Conservation (phyloP, 2,329 filamentous ascomycete genomes). For the Sporothrix sp. region DNA sequence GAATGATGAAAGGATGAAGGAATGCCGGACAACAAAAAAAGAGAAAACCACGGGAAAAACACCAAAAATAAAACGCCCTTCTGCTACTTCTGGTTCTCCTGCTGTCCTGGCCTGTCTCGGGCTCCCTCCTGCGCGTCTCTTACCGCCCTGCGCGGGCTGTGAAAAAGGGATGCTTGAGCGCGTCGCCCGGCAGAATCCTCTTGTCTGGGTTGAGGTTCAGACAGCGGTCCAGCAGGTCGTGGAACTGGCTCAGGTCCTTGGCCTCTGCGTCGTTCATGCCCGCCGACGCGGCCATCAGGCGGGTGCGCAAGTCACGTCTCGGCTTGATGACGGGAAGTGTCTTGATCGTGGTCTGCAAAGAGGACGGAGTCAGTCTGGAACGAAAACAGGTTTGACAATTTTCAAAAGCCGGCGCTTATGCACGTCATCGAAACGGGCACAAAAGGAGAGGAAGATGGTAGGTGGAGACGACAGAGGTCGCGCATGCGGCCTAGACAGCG, state of each 20-base stretch:
- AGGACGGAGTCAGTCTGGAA: too few species aligned
- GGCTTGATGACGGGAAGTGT: constrained; percentile 64
- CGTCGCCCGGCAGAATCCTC: constrained; percentile 76
- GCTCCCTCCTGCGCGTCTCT: neutral
- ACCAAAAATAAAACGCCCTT: too few species aligned
- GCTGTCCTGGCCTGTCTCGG: too few species aligned
- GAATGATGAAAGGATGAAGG: neutral
- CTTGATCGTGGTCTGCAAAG: constrained; percentile 51
- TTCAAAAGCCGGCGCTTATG: too few species aligned
- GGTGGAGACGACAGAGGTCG: neutral
- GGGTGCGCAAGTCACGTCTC: constrained; percentile 69
- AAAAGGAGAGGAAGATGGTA: neutral
- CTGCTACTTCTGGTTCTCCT: neutral
- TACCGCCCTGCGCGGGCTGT: constrained; percentile 28
- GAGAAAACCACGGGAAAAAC: too few species aligned
- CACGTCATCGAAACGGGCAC: too few species aligned
- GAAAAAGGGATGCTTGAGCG: constrained; percentile 84
- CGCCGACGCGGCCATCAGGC: constrained; percentile 63
- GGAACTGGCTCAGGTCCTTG: constrained; percentile 71
- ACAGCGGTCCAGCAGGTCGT: constrained; percentile 81
- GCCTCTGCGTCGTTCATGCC: constrained; percentile 65
- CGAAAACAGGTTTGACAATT: too few species aligned
- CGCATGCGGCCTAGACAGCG: neutral
- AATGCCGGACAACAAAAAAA: too few species aligned
- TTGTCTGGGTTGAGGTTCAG: constrained; percentile 87